Evolutionary conservation across 169 alveolate species (phyloP).

Genomic region (Plasmodium gallinaceum): DNA sequence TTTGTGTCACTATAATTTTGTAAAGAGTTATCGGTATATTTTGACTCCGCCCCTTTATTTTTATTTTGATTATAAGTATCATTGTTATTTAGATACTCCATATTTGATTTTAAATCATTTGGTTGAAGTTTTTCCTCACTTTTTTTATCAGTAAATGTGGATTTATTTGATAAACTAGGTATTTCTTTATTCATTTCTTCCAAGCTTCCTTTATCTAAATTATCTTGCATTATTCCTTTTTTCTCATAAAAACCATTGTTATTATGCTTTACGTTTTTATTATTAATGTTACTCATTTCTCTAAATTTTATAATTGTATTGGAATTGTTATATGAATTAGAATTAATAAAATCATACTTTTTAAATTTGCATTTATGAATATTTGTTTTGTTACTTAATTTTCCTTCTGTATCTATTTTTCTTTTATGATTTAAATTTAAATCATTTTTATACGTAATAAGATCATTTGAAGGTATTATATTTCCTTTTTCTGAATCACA

Average conservation of each 20-base stretch:
- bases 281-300: background rate
- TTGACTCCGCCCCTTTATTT: no score
- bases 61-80: no score
- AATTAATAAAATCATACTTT: background rate
- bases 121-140: no score
- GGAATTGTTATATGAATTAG: no score
- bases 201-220: background rate
- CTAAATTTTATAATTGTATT: no score
- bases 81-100: no score
- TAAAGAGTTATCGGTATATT: no score
- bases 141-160: no score
- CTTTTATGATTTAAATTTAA: constrained; percentile 13
- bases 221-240: background rate
- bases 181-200: background rate
- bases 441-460: constrained; percentile 3
- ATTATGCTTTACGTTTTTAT: background rate
- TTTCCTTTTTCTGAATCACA: background rate
- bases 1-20: no score
- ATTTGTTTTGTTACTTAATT: constrained; percentile 6
- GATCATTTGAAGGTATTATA: background rate
- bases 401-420: constrained; percentile 37
- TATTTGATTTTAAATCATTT: no score
- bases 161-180: background rate
- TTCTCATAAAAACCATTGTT: background rate
- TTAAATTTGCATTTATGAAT: background rate